Conservation (phyloP, 495 filamentous ascomycete genomes). For the Talaromyces nanjingensis region DNA sequence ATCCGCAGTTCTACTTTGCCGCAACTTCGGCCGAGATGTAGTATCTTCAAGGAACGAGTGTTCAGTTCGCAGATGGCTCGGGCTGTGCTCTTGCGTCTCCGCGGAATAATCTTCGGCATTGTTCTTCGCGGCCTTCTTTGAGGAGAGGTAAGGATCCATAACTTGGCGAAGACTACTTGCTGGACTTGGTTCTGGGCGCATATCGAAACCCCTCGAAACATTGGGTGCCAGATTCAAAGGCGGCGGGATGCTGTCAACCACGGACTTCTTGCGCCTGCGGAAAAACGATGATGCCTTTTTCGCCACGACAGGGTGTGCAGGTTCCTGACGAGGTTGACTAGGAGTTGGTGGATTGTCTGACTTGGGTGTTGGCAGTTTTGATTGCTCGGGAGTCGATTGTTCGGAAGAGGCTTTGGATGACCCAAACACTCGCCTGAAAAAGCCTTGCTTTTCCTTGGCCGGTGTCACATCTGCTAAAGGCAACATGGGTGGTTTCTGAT, state of each 20-base stretch:
- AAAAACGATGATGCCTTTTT: slow-evolving; percentile 95
- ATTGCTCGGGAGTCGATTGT: slow-evolving; percentile 12
- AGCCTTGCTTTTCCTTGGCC: slow-evolving; percentile 69
- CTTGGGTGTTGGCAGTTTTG: slow-evolving; percentile 8
- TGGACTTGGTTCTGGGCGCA: slow-evolving; percentile 56
- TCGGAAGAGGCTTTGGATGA: slow-evolving; percentile 37
- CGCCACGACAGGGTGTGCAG: slow-evolving; percentile 52
- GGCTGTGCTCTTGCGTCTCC: not conserved
- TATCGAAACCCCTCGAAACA: slow-evolving; percentile 20
- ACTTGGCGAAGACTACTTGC: slow-evolving; percentile 79
- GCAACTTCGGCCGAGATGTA: slow-evolving; percentile 10
- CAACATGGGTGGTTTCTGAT: slow-evolving; percentile 38
- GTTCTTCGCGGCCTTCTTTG: slow-evolving; percentile 17
- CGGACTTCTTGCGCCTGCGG: slow-evolving; percentile 82
- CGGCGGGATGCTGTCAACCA: slow-evolving; percentile 47
- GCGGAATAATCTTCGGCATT: slow-evolving; percentile 19
- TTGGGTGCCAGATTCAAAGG: slow-evolving; percentile 26
- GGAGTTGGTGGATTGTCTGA: slow-evolving; percentile 12
- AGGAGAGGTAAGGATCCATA: slow-evolving; percentile 77
- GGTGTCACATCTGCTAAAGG: slow-evolving; percentile 22
- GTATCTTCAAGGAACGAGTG: slow-evolving; percentile 11
- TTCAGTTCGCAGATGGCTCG: not conserved
- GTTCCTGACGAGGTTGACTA: slow-evolving; percentile 36
- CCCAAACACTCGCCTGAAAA: slow-evolving; percentile 87
- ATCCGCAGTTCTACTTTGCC: slow-evolving; percentile 3